phyloP scores from a whole-genome alignment of 1,139 yeast genomes.

The Diutina neorugosa region DNA sequence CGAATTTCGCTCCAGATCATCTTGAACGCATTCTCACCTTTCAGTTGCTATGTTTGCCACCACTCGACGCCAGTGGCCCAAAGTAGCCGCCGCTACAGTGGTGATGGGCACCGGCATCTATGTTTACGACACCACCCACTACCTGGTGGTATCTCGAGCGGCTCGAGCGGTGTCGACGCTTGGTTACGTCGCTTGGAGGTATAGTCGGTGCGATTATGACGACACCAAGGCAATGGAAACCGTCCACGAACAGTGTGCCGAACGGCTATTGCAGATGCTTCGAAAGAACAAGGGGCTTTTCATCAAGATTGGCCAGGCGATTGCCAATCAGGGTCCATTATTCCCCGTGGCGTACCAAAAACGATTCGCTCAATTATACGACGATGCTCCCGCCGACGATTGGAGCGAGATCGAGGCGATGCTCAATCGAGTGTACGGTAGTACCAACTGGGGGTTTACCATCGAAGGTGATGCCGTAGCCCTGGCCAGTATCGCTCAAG shows the following conservation, averaged over 20 bases:
- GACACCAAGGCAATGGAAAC: slow-evolving; percentile 30
- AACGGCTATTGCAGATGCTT: slow-evolving; percentile 39
- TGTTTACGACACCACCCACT: not conserved
- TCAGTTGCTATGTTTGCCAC: not conserved
- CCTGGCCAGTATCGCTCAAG: slow-evolving; percentile 68
- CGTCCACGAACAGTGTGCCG: slow-evolving; percentile 51
- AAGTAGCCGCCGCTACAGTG: not conserved
- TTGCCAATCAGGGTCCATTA: slow-evolving; percentile 57
- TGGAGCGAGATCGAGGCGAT: slow-evolving; percentile 43
- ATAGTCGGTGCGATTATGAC: slow-evolving; percentile 9
- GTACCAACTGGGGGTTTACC: slow-evolving; percentile 10
- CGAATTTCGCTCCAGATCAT: not conserved
- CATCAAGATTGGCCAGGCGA: slow-evolving; percentile 65
- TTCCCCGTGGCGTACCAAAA: slow-evolving; percentile 53
- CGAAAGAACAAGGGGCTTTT: slow-evolving; percentile 56
- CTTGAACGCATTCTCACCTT: not conserved
- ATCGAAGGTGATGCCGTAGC: slow-evolving; percentile 49
- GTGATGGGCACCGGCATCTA: not conserved
- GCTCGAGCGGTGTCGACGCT: not conserved
- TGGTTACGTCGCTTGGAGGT: not conserved
- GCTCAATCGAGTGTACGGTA: slow-evolving; percentile 30
- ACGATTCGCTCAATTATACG: slow-evolving; percentile 46
- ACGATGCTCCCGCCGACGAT: slow-evolving; percentile 56
- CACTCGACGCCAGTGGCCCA: not conserved
- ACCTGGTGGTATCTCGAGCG: not conserved